Conservation (phyloP, 805 yeast species). For the Schwanniomyces sp. region DNA sequence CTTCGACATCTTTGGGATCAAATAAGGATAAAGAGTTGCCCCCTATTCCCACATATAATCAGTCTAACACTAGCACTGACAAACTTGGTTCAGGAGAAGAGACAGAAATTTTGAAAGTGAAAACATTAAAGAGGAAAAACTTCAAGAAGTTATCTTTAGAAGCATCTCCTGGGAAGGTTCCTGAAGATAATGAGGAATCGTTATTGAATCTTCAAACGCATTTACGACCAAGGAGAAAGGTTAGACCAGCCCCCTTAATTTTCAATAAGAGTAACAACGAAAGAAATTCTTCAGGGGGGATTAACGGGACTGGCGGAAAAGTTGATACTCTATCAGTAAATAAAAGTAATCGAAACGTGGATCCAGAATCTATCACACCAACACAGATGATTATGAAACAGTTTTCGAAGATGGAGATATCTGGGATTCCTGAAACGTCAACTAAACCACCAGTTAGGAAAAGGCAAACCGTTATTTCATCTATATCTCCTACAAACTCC, state of each 20-base stretch:
- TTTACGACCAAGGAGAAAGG: slow-evolving; percentile 16
- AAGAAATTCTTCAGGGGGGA: background rate
- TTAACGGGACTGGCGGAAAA: background rate
- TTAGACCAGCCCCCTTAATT: slow-evolving; percentile 32
- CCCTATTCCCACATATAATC: slow-evolving; percentile 29
- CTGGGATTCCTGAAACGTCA: background rate
- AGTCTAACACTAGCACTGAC: slow-evolving; percentile 2
- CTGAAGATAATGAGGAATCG: slow-evolving; percentile 7
- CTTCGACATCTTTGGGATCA: slow-evolving; percentile 21
- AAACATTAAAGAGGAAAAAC: slow-evolving; percentile 40
- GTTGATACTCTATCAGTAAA: slow-evolving; percentile 4
- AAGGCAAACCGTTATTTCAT: slow-evolving; percentile 42
- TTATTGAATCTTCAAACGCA: slow-evolving; percentile 8
- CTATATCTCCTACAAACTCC: slow-evolving; percentile 42
- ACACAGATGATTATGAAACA: slow-evolving; percentile 24
- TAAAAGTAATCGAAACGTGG: slow-evolving; percentile 18
- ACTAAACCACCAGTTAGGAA: slow-evolving; percentile 14
- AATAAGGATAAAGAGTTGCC: slow-evolving; percentile 37
- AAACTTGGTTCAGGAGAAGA: slow-evolving; percentile 7
- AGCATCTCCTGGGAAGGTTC: slow-evolving; percentile 8
- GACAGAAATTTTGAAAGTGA: slow-evolving; percentile 26
- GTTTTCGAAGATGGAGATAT: slow-evolving; percentile 23
- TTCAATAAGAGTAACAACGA: slow-evolving; percentile 9
- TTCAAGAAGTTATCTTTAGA: slow-evolving; percentile 34
- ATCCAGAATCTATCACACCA: slow-evolving; percentile 21